These are phyloP conservation scores for Scheffersomyces ergatensis DNA, from an alignment of 805 yeast species.

Conservation along the genomic window DNA sequence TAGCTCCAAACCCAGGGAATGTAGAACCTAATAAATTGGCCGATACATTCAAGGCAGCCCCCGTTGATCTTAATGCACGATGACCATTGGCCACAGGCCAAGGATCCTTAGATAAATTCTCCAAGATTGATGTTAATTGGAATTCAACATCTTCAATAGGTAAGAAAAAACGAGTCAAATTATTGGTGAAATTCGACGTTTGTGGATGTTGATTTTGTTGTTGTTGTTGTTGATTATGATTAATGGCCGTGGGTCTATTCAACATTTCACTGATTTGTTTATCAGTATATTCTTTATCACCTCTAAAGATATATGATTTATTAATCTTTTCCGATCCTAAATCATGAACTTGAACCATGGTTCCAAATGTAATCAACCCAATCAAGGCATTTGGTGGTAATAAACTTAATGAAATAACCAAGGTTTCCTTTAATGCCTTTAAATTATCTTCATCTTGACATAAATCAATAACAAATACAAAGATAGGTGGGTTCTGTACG, in stretches of 20 bases:
- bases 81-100: conserved; percentile 87
- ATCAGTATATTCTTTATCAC: conserved; percentile 79
- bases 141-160: conserved; percentile 80
- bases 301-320: conserved; percentile 82
- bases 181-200: conserved; percentile 23
- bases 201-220: conserved; percentile 18
- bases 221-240: conserved; percentile 18
- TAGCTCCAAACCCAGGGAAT: conserved; percentile 81
- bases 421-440: conserved; percentile 76
- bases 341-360: conserved; percentile 89
- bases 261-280: conserved; percentile 60
- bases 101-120: conserved; percentile 72
- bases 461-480: conserved; percentile 80
- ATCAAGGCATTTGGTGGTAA: conserved; percentile 89
- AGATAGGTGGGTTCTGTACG: conserved; percentile 80
- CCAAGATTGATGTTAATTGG: conserved; percentile 75
- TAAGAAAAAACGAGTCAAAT: conserved; percentile 60
- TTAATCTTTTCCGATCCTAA: conserved; percentile 61
- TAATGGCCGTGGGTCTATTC: conserved; percentile 28
- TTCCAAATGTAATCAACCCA: conserved; percentile 86
- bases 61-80: conserved; percentile 89
- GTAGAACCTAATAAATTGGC: conserved; percentile 77
- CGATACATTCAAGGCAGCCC: conserved; percentile 87
- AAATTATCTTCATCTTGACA: conserved; percentile 89
- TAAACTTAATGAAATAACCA: conserved; percentile 69